A percentile compares a stretch with the other conserved stretches of the same genome.
phyloP scores from a whole-genome alignment of 225 moss, liverwort and hornwort species.

The Polytrichum formosum region DNA sequence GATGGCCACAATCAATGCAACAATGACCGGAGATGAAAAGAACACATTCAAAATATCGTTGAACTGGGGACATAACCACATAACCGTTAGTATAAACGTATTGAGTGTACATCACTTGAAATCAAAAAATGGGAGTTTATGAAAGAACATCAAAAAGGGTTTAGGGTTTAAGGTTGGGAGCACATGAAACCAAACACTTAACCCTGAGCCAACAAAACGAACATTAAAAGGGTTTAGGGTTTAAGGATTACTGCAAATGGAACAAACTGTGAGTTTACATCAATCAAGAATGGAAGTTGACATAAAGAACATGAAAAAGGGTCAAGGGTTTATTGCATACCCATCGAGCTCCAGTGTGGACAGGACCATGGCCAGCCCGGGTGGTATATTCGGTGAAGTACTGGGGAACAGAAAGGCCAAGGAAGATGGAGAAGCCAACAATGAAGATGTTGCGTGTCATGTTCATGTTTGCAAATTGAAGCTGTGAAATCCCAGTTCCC shows the following conservation, averaged over 20 bases:
- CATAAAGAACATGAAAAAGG: neutral
- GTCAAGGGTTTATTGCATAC: conserved; percentile 19
- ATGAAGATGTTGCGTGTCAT: conserved; percentile 90
- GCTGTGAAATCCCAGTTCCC: conserved; percentile 70
- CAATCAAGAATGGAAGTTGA: neutral
- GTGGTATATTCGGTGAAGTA: conserved; percentile 74
- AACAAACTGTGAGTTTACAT: neutral
- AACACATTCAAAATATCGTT: conserved; percentile 80
- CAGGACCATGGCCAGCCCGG: conserved; percentile 71
- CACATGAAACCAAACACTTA: neutral
- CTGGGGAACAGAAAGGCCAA: conserved; percentile 81
- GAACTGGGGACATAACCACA: conserved; percentile 39
- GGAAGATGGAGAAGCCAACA: conserved; percentile 76
- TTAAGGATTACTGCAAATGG: neutral
- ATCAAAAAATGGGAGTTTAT: neutral
- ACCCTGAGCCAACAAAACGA: no score
- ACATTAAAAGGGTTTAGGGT: neutral
- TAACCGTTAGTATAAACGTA: no score
- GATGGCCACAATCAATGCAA: conserved; percentile 43
- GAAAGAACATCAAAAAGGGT: neutral
- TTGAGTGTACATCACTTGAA: no score
- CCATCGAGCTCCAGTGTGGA: conserved; percentile 57
- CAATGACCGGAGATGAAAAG: conserved; percentile 40
- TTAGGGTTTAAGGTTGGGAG: neutral
- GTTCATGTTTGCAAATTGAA: conserved; percentile 93